Conservation (phyloP, 1,284 basidiomycete species). For the Mycosarcoma mackinlayi region DNA sequence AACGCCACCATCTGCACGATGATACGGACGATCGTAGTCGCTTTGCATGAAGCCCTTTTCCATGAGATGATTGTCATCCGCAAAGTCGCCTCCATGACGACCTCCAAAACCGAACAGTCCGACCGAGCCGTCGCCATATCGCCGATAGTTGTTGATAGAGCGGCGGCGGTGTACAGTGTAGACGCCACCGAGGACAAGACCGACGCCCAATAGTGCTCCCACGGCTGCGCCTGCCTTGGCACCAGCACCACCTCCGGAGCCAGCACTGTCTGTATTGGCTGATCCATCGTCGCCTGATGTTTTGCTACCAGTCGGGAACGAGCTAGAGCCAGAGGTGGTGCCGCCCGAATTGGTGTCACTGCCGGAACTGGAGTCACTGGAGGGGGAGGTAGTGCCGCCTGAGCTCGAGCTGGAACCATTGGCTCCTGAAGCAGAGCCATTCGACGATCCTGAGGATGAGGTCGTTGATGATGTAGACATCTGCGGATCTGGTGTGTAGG, state of each 20-base stretch:
- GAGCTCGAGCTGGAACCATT: conserved; percentile 25
- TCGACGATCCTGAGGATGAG: neutral
- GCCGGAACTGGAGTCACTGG: conserved; percentile 10
- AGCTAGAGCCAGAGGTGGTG: conserved; percentile 3
- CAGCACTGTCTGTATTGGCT: conserved; percentile 2
- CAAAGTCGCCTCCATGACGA: conserved; percentile 9
- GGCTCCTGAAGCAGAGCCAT: neutral
- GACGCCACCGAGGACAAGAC: conserved; percentile 56
- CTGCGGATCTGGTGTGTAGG: conserved; percentile 56
- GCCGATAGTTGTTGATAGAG: conserved; percentile 43
- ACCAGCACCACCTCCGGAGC: conserved; percentile 10
- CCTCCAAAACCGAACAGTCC: conserved; percentile 38
- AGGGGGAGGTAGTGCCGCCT: conserved; percentile 2
- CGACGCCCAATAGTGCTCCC: conserved; percentile 53
- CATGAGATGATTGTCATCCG: conserved; percentile 43
- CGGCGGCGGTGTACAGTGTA: conserved; percentile 51
- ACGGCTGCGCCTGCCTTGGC: conserved; percentile 57
- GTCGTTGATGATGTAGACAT: conserved; percentile 1
- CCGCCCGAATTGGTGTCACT: conserved; percentile 3
- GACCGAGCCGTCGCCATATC: conserved; percentile 43
- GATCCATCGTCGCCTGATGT: conserved; percentile 1
- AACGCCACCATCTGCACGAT: conserved; percentile 14
- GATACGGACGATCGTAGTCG: conserved; percentile 37
- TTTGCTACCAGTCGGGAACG: conserved; percentile 22
- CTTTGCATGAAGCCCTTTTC: conserved; percentile 42